A percentile compares a stretch with the other conserved stretches of the same genome.
phyloP scores from a whole-genome alignment of 805 yeast species.

The Ogataea kodamae region DNA sequence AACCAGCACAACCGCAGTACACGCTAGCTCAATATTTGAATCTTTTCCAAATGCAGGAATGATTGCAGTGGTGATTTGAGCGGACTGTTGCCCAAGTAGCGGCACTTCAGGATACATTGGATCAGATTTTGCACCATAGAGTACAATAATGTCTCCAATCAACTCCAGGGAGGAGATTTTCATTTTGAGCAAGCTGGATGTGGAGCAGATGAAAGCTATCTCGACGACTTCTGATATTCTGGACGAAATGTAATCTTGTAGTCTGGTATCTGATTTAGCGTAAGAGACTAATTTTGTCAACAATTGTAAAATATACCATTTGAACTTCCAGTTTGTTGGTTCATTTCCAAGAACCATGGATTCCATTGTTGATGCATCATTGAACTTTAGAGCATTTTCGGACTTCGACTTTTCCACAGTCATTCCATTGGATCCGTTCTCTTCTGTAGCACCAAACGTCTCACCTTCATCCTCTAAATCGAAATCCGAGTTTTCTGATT shows the following conservation, averaged over 20 bases:
- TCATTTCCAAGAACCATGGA: conserved; percentile 43
- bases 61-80: conserved; percentile 86
- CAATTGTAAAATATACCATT: conserved; percentile 44
- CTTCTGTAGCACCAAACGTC: conserved; percentile 17
- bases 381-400: conserved; percentile 5
- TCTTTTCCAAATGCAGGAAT: conserved; percentile 79
- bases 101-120: conserved; percentile 70
- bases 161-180: conserved; percentile 64
- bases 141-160: conserved; percentile 57
- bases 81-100: conserved; percentile 86
- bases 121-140: conserved; percentile 61
- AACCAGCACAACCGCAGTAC: conserved; percentile 72
- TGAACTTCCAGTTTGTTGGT: conserved; percentile 56
- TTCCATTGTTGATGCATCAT: conserved; percentile 16
- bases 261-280: conserved; percentile 36
- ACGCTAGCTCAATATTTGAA: conserved; percentile 69
- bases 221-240: conserved; percentile 65
- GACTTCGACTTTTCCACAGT: conserved; percentile 2
- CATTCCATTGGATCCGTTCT: conserved; percentile 19
- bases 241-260: conserved; percentile 41
- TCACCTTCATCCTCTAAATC: conserved; percentile 24
- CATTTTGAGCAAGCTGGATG: conserved; percentile 59
- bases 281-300: conserved; percentile 41
- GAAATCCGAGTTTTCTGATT: conserved; percentile 14
- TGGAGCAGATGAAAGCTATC: conserved; percentile 76